Evolutionary conservation across 192 early-diverging fungal species (phyloP).

Genomic region (Thamnidium elegans): DNA sequence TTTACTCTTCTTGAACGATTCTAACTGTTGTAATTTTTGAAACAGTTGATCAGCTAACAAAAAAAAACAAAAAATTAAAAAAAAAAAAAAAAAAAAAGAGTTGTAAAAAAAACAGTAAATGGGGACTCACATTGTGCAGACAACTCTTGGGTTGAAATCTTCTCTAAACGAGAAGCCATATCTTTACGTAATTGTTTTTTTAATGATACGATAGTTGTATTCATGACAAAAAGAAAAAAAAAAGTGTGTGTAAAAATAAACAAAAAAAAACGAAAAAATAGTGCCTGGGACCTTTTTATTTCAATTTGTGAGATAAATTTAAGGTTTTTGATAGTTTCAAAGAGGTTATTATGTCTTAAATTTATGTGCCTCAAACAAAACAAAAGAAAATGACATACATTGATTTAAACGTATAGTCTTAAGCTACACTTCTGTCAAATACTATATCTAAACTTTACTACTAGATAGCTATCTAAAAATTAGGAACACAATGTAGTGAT

Average conservation of each 20-base stretch:
- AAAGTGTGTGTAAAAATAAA: not conserved
- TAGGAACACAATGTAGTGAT: too few relatives aligned
- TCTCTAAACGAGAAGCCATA: constrained; percentile 3
- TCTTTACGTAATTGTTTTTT: constrained; percentile 20
- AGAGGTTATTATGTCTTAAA: too few relatives aligned
- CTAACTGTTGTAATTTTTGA: constrained; percentile 31
- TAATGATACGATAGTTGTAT: not conserved
- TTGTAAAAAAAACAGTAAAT: not conserved
- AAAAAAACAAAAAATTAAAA: not conserved
- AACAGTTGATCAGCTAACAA: constrained; percentile 20
- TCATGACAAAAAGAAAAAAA: not conserved
- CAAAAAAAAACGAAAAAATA: not conserved
- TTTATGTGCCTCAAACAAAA: too few relatives aligned
- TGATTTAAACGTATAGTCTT: too few relatives aligned
- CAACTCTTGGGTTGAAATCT: not conserved
- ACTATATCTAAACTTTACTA: too few relatives aligned
- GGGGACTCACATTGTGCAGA: not conserved
- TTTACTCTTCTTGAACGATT: constrained; percentile 39
- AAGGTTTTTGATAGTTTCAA: too few relatives aligned
- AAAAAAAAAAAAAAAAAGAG: not conserved
- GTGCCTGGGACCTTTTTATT: too few relatives aligned
- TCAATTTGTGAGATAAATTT: too few relatives aligned
- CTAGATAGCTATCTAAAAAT: too few relatives aligned
- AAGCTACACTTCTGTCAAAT: too few relatives aligned
- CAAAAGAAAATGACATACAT: too few relatives aligned